Evolutionary conservation across 2,329 filamentous ascomycete species (phyloP), one percentile per base, ranked within the genome.

Genomic region (Penicillium italicum): DNA sequence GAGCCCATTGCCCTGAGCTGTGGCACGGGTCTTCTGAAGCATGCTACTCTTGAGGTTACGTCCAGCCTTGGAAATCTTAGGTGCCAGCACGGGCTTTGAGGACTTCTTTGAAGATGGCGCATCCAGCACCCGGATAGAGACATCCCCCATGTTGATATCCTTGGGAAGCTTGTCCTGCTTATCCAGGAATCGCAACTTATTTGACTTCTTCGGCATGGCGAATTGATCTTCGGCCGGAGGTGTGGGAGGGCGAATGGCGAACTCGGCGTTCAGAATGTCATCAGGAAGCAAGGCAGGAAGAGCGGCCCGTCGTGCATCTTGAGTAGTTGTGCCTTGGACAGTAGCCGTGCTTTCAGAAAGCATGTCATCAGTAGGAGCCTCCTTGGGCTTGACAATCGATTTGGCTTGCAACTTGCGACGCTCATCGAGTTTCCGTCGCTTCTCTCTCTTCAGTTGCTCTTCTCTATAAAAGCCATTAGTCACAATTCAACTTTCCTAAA

Each of bases 261-360:
- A 77, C 26, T 76, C 75, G 14, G 76, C 74, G 48, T 77, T 77
- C 46, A 83, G 67, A 40, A 83, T 76, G 24, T 80, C 78, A 49
- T 77, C 76, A 5, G 80, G 80, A 33, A 83, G 76, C 22, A 82
- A 72, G 37, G 74, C 75, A 6, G 80, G 80, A 12, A 82, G 73
- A n/a, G 68, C 65, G 11, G 62, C 69, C 59, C 67, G 67, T 64
- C 70, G 65, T 59, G 69, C 55, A 50, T 74, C 71, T 56, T 73
- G 70, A 31, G 68, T 70, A 28, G 60, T 69, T 22, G 69, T 72
- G 34, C 71, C 74, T 58, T 74, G 73, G 9, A 76, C 62, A 5
- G 74, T 77, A 45, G 65, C 69, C 9, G 74, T 74, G 58, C 74
- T 77, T 58, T 76, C 74, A 18, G 75, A 76, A 34, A 68, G 59